Evolutionary conservation across 768 basidiomycete genomes (phyloP).

Genomic region (Symmetrospora coprosmae): DNA sequence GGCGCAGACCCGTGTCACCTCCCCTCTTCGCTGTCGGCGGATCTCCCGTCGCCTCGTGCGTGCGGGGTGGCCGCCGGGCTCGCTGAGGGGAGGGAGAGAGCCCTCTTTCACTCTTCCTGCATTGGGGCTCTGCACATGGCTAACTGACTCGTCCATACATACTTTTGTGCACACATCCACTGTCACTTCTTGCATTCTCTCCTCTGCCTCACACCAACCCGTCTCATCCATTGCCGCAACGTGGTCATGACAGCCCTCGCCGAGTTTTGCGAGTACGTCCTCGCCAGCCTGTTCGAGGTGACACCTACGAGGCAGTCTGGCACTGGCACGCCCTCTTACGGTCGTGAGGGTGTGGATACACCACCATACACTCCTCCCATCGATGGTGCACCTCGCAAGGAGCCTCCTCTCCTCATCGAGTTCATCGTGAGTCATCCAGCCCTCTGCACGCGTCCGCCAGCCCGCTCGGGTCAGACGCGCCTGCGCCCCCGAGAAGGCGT

Average conservation of each 20-base stretch:
- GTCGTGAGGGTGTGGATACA: conserved; percentile 35
- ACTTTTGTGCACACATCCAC: too few species aligned
- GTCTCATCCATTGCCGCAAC: too few species aligned
- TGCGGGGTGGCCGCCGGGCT: too few species aligned
- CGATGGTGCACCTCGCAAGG: not conserved
- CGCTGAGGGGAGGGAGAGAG: too few species aligned
- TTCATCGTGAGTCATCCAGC: conserved; percentile 46
- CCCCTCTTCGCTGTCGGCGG: too few species aligned
- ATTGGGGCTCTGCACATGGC: too few species aligned
- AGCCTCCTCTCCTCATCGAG: conserved; percentile 49
- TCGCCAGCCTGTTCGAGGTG: conserved; percentile 22
- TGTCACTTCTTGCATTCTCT: too few species aligned
- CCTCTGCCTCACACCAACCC: too few species aligned
- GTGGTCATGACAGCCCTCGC: conserved; percentile 20
- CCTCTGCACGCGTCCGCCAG: not conserved
- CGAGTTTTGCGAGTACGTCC: conserved; percentile 27
- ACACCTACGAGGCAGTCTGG: conserved; percentile 35
- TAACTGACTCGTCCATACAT: too few species aligned
- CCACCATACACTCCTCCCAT: conserved; percentile 13
- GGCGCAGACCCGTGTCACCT: too few species aligned
- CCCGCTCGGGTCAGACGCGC: not conserved
- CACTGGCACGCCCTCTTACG: conserved; percentile 32
- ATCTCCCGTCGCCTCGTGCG: too few species aligned
- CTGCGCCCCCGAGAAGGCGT: not conserved
- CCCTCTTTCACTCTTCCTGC: too few species aligned